These are phyloP conservation scores for Fusarium coffeatum DNA, from an alignment of 2,329 filamentous ascomycete species.

Conservation along the genomic window DNA sequence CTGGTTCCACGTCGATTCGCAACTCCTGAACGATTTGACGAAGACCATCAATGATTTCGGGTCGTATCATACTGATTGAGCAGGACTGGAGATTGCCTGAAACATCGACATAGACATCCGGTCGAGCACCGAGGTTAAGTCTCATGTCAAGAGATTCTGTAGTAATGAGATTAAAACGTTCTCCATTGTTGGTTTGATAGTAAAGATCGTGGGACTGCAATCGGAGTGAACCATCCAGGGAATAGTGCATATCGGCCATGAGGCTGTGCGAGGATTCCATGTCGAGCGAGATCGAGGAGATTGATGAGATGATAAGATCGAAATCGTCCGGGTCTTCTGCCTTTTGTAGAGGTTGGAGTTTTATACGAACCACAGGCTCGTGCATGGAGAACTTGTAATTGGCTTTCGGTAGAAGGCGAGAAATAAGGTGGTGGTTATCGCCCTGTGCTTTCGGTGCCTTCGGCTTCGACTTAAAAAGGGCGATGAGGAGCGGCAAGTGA, in stretches of 20 bases:
- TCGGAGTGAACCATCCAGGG: slow-evolving; percentile 82
- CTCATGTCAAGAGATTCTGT: slow-evolving; percentile 92
- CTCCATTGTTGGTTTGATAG: slow-evolving; percentile 88
- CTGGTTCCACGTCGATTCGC: slow-evolving; percentile 73
- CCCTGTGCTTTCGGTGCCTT: slow-evolving; percentile 51
- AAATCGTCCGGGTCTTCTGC: slow-evolving; percentile 80
- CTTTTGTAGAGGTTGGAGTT: slow-evolving; percentile 80
- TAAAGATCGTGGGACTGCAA: slow-evolving; percentile 90
- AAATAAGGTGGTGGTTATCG: slow-evolving; percentile 76
- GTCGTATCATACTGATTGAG: slow-evolving; percentile 87
- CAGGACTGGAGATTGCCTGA: slow-evolving; percentile 87
- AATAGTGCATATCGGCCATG: slow-evolving; percentile 87
- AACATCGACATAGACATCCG: slow-evolving; percentile 84
- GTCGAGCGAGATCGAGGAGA: slow-evolving; percentile 92
- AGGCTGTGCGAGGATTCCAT: slow-evolving; percentile 95
- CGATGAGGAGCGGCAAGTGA: slow-evolving; percentile 86
- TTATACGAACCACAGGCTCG: slow-evolving; percentile 91
- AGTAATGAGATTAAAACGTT: slow-evolving; percentile 86
- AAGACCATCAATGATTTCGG: slow-evolving; percentile 92
- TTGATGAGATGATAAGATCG: slow-evolving; percentile 93
- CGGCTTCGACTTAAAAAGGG: slow-evolving; percentile 72
- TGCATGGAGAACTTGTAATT: slow-evolving; percentile 97
- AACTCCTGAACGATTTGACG: slow-evolving; percentile 91
- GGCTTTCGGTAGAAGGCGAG: slow-evolving; percentile 90
- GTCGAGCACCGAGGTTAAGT: slow-evolving; percentile 83